Base-by-base conservation (phyloP, 2,329 filamentous ascomycete species). In the Venturia asperata region DNA sequence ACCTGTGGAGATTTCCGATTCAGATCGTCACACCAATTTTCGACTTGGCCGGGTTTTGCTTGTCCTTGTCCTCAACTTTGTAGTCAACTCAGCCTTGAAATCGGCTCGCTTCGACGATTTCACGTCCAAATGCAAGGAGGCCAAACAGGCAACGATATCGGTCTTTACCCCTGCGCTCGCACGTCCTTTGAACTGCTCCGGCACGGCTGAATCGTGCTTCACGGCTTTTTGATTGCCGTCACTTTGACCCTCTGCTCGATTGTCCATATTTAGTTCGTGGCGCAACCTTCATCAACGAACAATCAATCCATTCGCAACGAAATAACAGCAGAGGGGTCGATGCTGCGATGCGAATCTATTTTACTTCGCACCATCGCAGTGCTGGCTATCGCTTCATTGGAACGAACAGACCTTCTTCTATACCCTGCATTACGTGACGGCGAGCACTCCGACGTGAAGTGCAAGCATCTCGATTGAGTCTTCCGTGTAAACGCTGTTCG, bases 111-210 rank as follows among this genome's bases (percentile, higher is more conserved):
- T 56, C 49, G 17, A 34, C 52, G 27, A 37, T 37, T 37, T 15
- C 27, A 56, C 52, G 1, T 56, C 27, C 11, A 13, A 15, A 56
- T 56, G 52, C 52, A 56, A 56, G 52, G 27, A 56, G 52, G 37
- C 52, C 52, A 37, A 37, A 34, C 27, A 56, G 52, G 52, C 52
- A 56, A 37, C 17, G 27, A 34, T 56, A 56, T 56, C 52, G 52
- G 52, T 56, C 13, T 19, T 34, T 17, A 17, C 27, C 52, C 27
- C 52, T 56, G 27, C 15, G 52, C 27, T 56, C 27, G 27, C 52
- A 37, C 52, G 52, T n/a, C 19, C 27, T 56, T 37, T 56, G 52
- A 56, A 56, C 27, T 10, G 52, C 52, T 56, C 11, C 52, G 27
- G 52, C 52, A 37, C 52, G 27, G 52, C 37, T 56, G 52, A 37